Base-by-base conservation (phyloP, 495 filamentous ascomycete genomes). In the Wilcoxina mikolae region DNA sequence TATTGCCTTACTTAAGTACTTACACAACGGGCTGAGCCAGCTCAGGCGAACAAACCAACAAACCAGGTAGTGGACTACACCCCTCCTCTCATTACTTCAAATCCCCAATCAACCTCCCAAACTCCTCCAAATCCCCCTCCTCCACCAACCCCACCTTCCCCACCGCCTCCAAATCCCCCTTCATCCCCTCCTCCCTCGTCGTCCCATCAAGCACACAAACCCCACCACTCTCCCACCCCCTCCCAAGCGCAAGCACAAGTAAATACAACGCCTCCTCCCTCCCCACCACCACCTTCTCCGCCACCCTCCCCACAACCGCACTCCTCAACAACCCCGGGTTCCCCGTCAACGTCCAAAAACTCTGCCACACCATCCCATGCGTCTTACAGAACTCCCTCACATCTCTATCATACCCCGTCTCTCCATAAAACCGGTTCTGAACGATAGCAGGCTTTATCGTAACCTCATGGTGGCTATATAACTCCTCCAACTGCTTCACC, bases 271-370 rank as follows among this genome's bases (percentile, higher is more conserved):
- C 69, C 22, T 57, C 50, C 20, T 72, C 73, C 1, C 73, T 69
- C 4, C 63, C 65, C n/a, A 58, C 62, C 23, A 27, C 15, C 28
- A 52, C 20, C 17, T 22, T 38, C 12, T 65, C 45, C 12, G 78
- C 77, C 20, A 90, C 60, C 10, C 61, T 64, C 54, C 59, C 58
- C 3, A 88, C 80, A 20, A 74, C 66, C 4, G 58, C 58, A 27
- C 71, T 75, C 39, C 61, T 71, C 26, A 80, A 53, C 42, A 88
- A 69, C 15, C 73, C 66, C 9, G 72, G 76, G 58, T 91, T 90
- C 0, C 76, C 86, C 0, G 78, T 84, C 64, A 91, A 62, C 0
- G 82, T 87, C 85, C 85, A 87, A 68, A 87, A 90, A 20, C 77
- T 74, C 65, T 90, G 83, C 61, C 87, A 90, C 15, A 73, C 62